Percentiles rank a stretch among this genome's conserved stretches.
phyloP scores from a whole-genome alignment of 805 yeast species.

The Starmerella floricola region DNA sequence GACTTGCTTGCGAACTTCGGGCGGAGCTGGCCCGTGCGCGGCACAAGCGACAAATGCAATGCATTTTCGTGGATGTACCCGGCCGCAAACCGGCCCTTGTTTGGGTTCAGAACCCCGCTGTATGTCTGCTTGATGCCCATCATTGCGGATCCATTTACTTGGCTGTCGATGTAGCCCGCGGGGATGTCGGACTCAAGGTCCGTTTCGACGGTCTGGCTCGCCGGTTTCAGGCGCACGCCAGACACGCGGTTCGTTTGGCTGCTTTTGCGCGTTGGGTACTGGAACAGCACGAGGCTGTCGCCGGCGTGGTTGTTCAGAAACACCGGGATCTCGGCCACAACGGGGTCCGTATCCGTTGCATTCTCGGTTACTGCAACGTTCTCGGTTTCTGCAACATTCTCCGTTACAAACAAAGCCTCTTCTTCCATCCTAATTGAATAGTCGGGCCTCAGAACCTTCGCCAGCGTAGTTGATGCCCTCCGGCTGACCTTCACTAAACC shows the following conservation, averaged over 20 bases:
- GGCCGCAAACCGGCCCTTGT: conserved; percentile 28
- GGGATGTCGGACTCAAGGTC: conserved; percentile 61
- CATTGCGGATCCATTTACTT: background rate
- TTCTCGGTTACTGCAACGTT: no score
- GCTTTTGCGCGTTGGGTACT: conserved; percentile 44
- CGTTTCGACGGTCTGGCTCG: conserved; percentile 55
- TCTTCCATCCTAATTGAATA: conserved; percentile 29
- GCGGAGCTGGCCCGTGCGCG: conserved; percentile 61
- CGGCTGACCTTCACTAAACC: no score
- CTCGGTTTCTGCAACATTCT: no score
- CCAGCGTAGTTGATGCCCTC: no score
- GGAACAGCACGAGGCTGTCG: conserved; percentile 36
- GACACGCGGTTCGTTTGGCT: background rate
- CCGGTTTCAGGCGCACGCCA: conserved; percentile 44
- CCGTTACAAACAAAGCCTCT: conserved; percentile 22
- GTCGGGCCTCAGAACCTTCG: no score
- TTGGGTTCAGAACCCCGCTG: conserved; percentile 48
- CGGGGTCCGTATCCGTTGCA: no score
- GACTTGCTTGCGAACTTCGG: conserved; percentile 58
- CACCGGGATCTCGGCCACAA: conserved; percentile 50
- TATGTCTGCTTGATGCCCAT: conserved; percentile 39
- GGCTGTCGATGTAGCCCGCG: conserved; percentile 48
- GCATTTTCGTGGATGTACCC: conserved; percentile 32
- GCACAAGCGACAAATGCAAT: conserved; percentile 53
- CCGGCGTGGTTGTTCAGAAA: conserved; percentile 30